Base-by-base conservation (phyloP, 192 early-diverging fungal species). In the Umbelopsis vinacea region DNA sequence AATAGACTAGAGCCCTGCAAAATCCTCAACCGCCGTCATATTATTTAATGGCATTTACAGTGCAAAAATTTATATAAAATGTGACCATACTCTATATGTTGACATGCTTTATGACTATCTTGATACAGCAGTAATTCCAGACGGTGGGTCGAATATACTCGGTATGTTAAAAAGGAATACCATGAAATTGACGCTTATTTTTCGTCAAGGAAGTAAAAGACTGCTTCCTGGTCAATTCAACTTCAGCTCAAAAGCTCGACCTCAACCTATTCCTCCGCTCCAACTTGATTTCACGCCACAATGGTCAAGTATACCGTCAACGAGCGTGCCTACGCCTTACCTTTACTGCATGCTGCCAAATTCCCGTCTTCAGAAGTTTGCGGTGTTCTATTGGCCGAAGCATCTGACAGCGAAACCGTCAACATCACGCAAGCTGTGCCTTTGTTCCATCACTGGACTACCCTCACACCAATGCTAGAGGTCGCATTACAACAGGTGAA, bases 261-360 rank as follows among this genome's bases (percentile, higher is more conserved):
- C 11, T 63, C 14, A 37, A 63, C 33, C 11, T 17, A 12, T 11
- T 63, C 33, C 17, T 14, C 33, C 33, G 33, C 57, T 37, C 17
- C 15, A 14, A 35, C 4, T n/a, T 37, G 24, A 37, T 63, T 37
- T 35, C 15, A 37, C 26, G 19, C 33, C 26, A 26, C 33, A 0
- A 63, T 63, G 57, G 57, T 63, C 57, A 63, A 63, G 29, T 63
- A 37, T n/a, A 63, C 15, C 57, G 57, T 63, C 35, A 29, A 63
- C 33, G 57, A 63, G 19, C 72, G 67, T 67, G 91, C 93, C 7
- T 93, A 95, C 81, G 72, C 84, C 71, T 91, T 94, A 75, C 84
- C 92, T 2, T 70, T 94, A 33, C 80, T 94, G 17, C 96, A 97
- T 73, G 90, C 91, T 24, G 87, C 90, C 47, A 96, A 96, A 84